Conservation (phyloP, 2,329 filamentous ascomycete species). For the Acrodontium crateriforme region DNA sequence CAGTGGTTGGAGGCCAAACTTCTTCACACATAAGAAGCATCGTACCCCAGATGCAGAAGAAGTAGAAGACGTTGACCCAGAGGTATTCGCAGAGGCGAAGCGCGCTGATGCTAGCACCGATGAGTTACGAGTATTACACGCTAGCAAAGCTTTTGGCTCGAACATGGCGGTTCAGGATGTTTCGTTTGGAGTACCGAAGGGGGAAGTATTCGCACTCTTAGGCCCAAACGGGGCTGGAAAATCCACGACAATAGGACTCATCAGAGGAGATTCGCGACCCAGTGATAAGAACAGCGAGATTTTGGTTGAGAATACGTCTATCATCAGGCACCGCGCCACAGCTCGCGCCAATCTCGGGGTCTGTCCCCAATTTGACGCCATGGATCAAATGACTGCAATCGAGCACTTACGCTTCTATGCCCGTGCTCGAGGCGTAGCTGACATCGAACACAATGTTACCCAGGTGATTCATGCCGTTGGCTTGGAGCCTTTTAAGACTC, state of each 20-base stretch:
- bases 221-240: conserved; percentile 67
- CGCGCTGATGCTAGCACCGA: conserved; percentile 49
- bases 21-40: conserved; percentile 37
- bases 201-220: conserved; percentile 77
- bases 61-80: conserved; percentile 33
- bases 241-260: conserved; percentile 74
- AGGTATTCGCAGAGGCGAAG: conserved; percentile 50
- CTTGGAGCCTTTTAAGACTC: conserved; percentile 51
- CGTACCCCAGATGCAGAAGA: conserved; percentile 30
- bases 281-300: conserved; percentile 60
- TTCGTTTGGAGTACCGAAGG: conserved; percentile 64
- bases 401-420: conserved; percentile 87
- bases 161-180: conserved; percentile 72
- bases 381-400: conserved; percentile 78
- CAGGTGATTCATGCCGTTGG: conserved; percentile 73
- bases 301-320: conserved; percentile 63
- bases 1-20: conserved; percentile 48
- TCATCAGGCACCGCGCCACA: conserved; percentile 55
- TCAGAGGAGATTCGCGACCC: conserved; percentile 76
- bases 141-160: conserved; percentile 66
- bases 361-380: conserved; percentile 62
- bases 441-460: conserved; percentile 63
- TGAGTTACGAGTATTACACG: conserved; percentile 63
- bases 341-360: conserved; percentile 75
- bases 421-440: conserved; percentile 60